Evolutionary conservation across 106 monocot species (phyloP), one percentile per base, ranked within the genome.

Genomic region (Chionographis japonica): DNA sequence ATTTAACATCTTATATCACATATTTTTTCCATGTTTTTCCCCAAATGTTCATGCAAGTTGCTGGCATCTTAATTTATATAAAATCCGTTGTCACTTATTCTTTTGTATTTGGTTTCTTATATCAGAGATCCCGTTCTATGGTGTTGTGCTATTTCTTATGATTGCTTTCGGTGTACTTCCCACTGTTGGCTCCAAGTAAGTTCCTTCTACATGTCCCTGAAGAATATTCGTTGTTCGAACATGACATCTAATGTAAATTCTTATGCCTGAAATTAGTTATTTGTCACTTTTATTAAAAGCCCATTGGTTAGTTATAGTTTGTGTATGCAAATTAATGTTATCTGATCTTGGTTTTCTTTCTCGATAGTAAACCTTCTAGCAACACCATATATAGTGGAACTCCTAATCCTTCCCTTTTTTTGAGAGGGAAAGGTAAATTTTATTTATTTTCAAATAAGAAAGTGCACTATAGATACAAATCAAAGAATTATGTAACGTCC

Each of bases 161-260:
- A 72, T 81, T 50, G 37, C 68, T 49, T 87, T 79, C 68, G 97
- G 81, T 75, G 97, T 92, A 18, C 40, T 98, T 12, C 97, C 97
- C 2, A 98, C 97, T 58, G 64, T 98, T 70, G 63, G 79, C 61
- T 84, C 87, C 60, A 97, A 97, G 95, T 98, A 83, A 90, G 90
- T 67, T 68, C 58, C 8, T 63, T 27, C 49, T 27, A 6, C 27
- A 15, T n/a, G n/a, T 71, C 2, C 9, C 10, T 36, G 8, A 59
- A 59, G 10, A 2, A 36, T 59, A 16, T 12, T 36, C 12, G 0
- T 36, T 36, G 13, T 59, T 59, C 4, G 7, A 35, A 9, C 16
- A 3, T 59, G 13, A 10, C 3, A 59, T 59, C 11, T 8, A 10
- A 46, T 46, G 46, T 46, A 27, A 27, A 27, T 27, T 27, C 0